Evolutionary conservation across 2,329 filamentous ascomycete genomes (phyloP), one percentile per base, ranked within the genome.

Genomic region (Sclerotinia spermophila): DNA sequence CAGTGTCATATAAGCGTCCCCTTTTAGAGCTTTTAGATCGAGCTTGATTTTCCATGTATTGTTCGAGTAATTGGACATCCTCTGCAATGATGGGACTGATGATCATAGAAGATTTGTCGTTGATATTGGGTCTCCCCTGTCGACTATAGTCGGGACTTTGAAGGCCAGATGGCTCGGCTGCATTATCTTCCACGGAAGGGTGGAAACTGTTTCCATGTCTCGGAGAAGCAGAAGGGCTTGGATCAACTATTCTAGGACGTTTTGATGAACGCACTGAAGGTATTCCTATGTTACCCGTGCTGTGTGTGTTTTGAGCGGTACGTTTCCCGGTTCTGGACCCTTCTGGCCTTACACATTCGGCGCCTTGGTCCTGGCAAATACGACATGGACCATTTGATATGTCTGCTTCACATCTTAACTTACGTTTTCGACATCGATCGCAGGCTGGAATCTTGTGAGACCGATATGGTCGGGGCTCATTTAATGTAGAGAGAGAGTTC

Each of bases 1-100:
- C 44, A 38, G 58, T 33, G 33, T 62, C 58, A 48, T 69, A 60
- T 21, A 69, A 5, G 3, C 51, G 67, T 58, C 19, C 38, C 2
- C n/a, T 48, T 8, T 21, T 35, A 48, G 42, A 64, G 11, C 3
- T 48, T 38, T 75, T 10, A 79, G 75, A 71, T 79, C 78, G 38
- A 76, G 77, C 2, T 77, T 80, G 21, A 74, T 71, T 82, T 27
- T 83, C 83, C 71, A 89, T 83, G 70, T 87, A 88, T 67, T 86
- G 84, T n/a, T 87, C 85, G 60, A 89, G 81, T 17, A 89, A 83
- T 68, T 89, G 86, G 1, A 85, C 87, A 79, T 90, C 87, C 64
- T 85, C 85, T 7, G 86, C 87, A 8, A 86, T 83, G 8, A 86
- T 85, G 0, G 87, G 87, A 0, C 87, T 86, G 67, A 90, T 83